phyloP scores from a whole-genome alignment of 78 protist genomes.

The Emiliania huxleyi region DNA sequence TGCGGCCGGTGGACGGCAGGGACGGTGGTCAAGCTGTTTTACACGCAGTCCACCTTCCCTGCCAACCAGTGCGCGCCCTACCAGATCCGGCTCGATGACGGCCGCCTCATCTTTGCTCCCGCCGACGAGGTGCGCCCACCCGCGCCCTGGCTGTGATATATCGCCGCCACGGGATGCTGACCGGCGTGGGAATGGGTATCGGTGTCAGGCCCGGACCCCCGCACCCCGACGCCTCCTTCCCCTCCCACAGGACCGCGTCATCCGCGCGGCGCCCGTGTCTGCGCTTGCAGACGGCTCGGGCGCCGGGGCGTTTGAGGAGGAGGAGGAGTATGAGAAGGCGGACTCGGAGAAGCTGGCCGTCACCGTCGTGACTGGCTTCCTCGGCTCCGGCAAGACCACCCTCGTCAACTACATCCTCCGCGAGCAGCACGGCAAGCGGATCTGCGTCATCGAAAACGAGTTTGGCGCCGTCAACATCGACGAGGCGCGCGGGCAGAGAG shows the following conservation, averaged over 20 bases:
- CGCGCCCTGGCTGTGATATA: too few species aligned
- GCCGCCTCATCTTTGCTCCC: not conserved
- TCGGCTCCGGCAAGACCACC: constrained; percentile 38
- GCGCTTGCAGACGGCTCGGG: too few species aligned
- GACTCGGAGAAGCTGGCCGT: not conserved
- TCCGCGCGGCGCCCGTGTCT: not conserved
- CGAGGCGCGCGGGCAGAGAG: too few species aligned
- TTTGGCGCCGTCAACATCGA: constrained; percentile 8
- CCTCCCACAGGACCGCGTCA: too few species aligned
- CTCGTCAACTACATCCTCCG: constrained; percentile 16
- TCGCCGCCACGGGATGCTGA: too few species aligned
- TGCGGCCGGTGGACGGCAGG: not conserved
- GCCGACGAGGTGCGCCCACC: not conserved
- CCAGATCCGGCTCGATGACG: not conserved
- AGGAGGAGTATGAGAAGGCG: not conserved
- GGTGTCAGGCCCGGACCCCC: too few species aligned
- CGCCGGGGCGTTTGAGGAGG: not conserved
- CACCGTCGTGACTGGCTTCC: constrained; percentile 44
- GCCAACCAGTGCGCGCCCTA: not conserved
- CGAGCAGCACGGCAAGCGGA: not conserved
- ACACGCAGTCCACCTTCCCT: not conserved
- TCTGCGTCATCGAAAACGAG: constrained; percentile 30
- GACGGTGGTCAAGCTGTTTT: not conserved
- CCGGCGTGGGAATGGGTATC: too few species aligned
- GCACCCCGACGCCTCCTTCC: too few species aligned